A percentile compares a stretch with the other conserved stretches of the same genome.
Evolutionary conservation across 768 basidiomycete genomes (phyloP).

Genomic region (Gloeopeniophorella convolvens): DNA sequence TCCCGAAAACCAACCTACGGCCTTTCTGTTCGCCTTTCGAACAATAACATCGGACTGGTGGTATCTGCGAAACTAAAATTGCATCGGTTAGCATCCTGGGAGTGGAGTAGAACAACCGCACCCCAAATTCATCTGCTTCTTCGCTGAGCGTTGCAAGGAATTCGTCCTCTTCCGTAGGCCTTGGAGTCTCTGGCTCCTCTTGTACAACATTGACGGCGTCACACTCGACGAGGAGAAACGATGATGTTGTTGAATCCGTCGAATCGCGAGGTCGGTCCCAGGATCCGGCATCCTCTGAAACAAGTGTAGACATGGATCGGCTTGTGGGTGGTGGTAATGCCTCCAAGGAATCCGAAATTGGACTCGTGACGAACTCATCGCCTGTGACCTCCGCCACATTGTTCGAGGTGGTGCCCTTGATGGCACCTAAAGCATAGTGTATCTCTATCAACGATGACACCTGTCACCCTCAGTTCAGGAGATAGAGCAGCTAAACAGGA

Average conservation of each 20-base stretch:
- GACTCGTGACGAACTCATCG: conserved; percentile 1
- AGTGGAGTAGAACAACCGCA: background rate
- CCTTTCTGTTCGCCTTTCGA: conserved; percentile 24
- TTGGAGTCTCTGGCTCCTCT: background rate
- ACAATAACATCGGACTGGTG: conserved; percentile 43
- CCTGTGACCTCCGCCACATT: background rate
- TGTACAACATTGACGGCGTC: background rate
- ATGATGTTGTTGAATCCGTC: background rate
- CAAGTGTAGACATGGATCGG: background rate
- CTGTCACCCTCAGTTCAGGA: conserved; percentile 1
- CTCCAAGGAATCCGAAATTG: background rate
- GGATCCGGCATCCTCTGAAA: background rate
- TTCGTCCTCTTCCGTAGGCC: conserved; percentile 15
- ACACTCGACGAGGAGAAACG: conserved; percentile 7
- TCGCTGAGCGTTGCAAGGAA: conserved; percentile 10
- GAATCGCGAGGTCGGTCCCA: background rate
- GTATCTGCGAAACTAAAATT: conserved; percentile 39
- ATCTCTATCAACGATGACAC: conserved; percentile 22
- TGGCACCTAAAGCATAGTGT: conserved; percentile 19
- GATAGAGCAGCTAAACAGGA: background rate
- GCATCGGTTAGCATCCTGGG: background rate
- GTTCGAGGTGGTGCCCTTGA: background rate
- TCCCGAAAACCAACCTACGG: conserved; percentile 43
- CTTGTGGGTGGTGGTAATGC: background rate
- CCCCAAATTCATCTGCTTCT: conserved; percentile 17